Base-by-base conservation (phyloP, 2,329 filamentous ascomycete species). In the Aspergillus neotritici region DNA sequence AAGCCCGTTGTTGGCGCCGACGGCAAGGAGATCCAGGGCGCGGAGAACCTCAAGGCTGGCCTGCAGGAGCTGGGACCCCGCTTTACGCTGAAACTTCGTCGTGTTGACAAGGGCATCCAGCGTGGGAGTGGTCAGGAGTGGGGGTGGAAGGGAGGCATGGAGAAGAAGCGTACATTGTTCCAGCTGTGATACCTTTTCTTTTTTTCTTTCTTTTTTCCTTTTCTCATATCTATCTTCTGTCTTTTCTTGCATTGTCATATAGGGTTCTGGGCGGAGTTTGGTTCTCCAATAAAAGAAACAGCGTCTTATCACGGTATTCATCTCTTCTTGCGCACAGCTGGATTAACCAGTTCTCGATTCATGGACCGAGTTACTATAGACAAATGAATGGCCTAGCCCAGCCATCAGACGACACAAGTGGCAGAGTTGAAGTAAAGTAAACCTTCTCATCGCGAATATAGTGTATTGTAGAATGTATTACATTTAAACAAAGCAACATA, bases 141-240 rank as follows among this genome's bases (percentile, higher is more conserved):
- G 91, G 81, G 96, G 64, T 98, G 93, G 93, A 94, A 94, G 71
- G 85, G 86, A 9, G 82, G 83, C 63, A 94, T 93, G 84, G 93
- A 98, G 72, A 96, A 96, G 74, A 76, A 86, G 61, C 78, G 93
- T 59, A 97, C 91, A 54, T 83, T 87, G 64, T 98, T 97, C 72
- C 93, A 94, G 68, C 74, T 98, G 62, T 97, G 55, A 55, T 45
- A 12, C 14, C 21, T 43, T 50, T 32, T 42, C 14, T 44, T 51
- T 42, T 31, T 41, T 41, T 35, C 34, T 48, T 37, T 51, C 31
- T 16, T n/a, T 31, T 50, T 38, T 37, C 31, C 51, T 31, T 33
- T 37, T 25, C 21, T 8, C 9, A 25, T 25, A 25, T 25, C 21
- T 25, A 25, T 8, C n/a, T n/a, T 8, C 21, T 25, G 21, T 25